Conservation (phyloP, 768 basidiomycete genomes). For the Leccinum uliginosum region DNA sequence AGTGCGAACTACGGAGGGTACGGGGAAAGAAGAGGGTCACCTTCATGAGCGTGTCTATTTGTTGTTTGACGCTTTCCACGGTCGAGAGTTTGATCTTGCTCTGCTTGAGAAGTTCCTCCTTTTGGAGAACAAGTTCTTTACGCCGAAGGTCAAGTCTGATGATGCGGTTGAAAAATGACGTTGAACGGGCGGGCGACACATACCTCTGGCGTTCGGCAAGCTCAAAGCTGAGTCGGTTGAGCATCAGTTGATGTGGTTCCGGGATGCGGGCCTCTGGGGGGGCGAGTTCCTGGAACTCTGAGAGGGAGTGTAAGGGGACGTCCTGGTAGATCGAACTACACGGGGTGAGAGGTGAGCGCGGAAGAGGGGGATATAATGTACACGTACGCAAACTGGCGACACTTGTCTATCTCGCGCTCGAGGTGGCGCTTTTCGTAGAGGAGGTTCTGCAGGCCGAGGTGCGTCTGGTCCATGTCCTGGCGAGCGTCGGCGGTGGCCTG, state of each 20-base stretch:
- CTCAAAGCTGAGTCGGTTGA: conserved; percentile 83
- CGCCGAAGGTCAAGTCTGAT: conserved; percentile 66
- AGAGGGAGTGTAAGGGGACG: conserved; percentile 64
- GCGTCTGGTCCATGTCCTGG: conserved; percentile 87
- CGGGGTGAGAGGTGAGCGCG: conserved; percentile 1
- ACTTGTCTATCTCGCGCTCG: conserved; percentile 89
- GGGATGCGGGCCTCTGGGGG: conserved; percentile 61
- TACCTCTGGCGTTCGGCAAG: conserved; percentile 85
- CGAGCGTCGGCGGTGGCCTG: conserved; percentile 69
- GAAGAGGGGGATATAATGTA: not conserved
- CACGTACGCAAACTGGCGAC: conserved; percentile 85
- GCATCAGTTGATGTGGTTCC: conserved; percentile 80
- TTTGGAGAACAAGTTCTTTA: conserved; percentile 63
- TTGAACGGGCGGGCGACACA: conserved; percentile 8
- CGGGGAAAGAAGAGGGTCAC: conserved; percentile 30
- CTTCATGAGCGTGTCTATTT: conserved; percentile 76
- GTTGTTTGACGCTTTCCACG: conserved; percentile 73
- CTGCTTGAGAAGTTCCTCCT: conserved; percentile 77
- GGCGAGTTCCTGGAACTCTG: conserved; percentile 66
- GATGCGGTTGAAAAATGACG: not conserved
- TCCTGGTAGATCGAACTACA: conserved; percentile 85
- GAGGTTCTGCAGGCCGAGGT: conserved; percentile 81
- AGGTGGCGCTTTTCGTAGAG: conserved; percentile 87
- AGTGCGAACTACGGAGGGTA: conserved; percentile 3
- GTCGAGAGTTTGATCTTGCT: conserved; percentile 69